Evolutionary conservation across 129 eudicot species (phyloP).

Genomic region (Flaveria trinervia): DNA sequence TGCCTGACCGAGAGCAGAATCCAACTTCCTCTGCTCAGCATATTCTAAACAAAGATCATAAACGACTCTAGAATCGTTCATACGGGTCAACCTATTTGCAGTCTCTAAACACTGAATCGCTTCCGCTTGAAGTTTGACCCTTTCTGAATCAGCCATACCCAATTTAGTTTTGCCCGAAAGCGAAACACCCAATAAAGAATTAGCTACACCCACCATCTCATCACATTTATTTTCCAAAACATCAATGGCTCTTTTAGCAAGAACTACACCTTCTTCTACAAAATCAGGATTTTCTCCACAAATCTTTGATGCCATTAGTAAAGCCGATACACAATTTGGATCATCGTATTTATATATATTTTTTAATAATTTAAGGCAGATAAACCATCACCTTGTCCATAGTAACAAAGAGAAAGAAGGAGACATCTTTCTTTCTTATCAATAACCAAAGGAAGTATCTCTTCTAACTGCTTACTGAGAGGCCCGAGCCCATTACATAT

Average conservation of each 20-base stretch:
- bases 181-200: slow-evolving; percentile 62
- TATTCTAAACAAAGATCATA: slow-evolving; percentile 65
- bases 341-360: slow-evolving; percentile 53
- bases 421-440: slow-evolving; percentile 56
- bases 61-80: slow-evolving; percentile 48
- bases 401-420: slow-evolving; percentile 70
- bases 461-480: slow-evolving; percentile 69
- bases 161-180: slow-evolving; percentile 49
- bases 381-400: slow-evolving; percentile 63
- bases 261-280: slow-evolving; percentile 58
- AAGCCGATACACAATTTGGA: slow-evolving; percentile 49
- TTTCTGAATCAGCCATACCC: slow-evolving; percentile 52
- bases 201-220: slow-evolving; percentile 52
- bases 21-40: slow-evolving; percentile 85
- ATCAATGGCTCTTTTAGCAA: slow-evolving; percentile 53
- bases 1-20: slow-evolving; percentile 64
- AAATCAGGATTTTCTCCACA: slow-evolving; percentile 45
- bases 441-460: slow-evolving; percentile 60
- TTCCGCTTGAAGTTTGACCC: slow-evolving; percentile 54
- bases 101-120: slow-evolving; percentile 57
- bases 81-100: slow-evolving; percentile 59
- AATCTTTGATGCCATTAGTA: slow-evolving; percentile 68
- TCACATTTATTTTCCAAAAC: slow-evolving; percentile 53
- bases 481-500: slow-evolving; percentile 55
- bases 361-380: slow-evolving; percentile 59